These are phyloP conservation scores for Neoscytalidium dimidiatum DNA, from an alignment of 2,329 filamentous ascomycete genomes.

Conservation along the genomic window DNA sequence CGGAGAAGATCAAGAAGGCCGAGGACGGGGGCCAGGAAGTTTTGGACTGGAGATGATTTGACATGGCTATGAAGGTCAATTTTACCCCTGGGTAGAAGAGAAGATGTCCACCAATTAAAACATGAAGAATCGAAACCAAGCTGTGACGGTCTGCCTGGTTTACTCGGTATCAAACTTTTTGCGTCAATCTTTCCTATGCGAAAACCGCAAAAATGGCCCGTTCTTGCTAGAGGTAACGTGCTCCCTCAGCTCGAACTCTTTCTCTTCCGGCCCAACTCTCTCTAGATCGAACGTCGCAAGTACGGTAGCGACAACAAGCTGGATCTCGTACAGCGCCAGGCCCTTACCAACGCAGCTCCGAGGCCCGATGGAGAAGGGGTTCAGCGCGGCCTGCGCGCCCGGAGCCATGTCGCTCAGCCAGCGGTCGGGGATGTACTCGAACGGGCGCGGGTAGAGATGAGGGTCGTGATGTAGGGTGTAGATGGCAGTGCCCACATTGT, in stretches of 20 bases:
- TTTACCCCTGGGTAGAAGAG: no score
- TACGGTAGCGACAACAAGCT: constrained; percentile 57
- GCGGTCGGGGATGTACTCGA: constrained; percentile 34
- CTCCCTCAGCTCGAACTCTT: background rate
- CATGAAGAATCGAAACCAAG: background rate
- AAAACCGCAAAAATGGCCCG: background rate
- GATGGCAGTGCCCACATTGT: constrained; percentile 40
- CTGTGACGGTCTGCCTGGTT: background rate
- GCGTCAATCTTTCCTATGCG: background rate
- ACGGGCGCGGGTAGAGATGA: constrained; percentile 38
- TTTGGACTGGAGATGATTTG: background rate
- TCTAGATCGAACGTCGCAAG: constrained; percentile 59
- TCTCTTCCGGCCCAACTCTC: constrained; percentile 14
- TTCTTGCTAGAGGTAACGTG: background rate
- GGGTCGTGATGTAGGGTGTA: constrained; percentile 41
- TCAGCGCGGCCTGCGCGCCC: constrained; percentile 51
- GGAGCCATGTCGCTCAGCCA: background rate
- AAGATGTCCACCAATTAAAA: background rate
- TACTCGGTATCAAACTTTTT: background rate
- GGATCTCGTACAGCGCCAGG: constrained; percentile 61
- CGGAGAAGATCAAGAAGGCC: background rate
- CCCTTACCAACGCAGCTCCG: constrained; percentile 73
- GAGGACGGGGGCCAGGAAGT: background rate
- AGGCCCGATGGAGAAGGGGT: constrained; percentile 71
- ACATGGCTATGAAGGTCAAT: background rate